Conservation (phyloP, 495 filamentous ascomycete genomes). For the Neurospora tetraspora region DNA sequence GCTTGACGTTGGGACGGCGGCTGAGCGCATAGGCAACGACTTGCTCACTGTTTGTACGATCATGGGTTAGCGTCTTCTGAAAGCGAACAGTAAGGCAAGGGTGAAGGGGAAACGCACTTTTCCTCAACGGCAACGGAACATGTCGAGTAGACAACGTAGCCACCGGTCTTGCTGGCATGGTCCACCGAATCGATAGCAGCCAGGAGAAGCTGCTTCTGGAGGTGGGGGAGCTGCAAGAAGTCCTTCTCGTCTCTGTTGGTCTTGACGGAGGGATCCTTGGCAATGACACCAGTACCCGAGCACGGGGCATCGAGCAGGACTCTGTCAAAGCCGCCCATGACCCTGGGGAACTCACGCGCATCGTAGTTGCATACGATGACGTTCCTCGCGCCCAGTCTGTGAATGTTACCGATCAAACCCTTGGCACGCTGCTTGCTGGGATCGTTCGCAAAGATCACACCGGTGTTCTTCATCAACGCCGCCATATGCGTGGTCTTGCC, state of each 20-base stretch:
- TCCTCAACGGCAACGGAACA: slow-evolving; percentile 39
- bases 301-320: slow-evolving; percentile 36
- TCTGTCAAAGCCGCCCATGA: slow-evolving; percentile 86
- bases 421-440: slow-evolving; percentile 85
- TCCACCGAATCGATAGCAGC: slow-evolving; percentile 88
- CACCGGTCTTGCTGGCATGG: slow-evolving; percentile 60
- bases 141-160: slow-evolving; percentile 90
- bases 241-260: slow-evolving; percentile 94
- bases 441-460: slow-evolving; percentile 94
- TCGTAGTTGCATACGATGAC: slow-evolving; percentile 91
- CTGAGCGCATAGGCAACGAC: slow-evolving; percentile 88
- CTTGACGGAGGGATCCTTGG: slow-evolving; percentile 90
- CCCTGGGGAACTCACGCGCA: slow-evolving; percentile 81
- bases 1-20: slow-evolving; percentile 83
- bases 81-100: slow-evolving; percentile 29
- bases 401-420: slow-evolving; percentile 95
- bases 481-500: slow-evolving; percentile 97
- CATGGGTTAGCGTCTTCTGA: slow-evolving; percentile 62
- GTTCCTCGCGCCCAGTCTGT: slow-evolving; percentile 88
- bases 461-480: slow-evolving; percentile 96
- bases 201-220: slow-evolving; percentile 87
- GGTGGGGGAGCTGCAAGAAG: slow-evolving; percentile 82
- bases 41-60: slow-evolving; percentile 76
- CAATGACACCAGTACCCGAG: slow-evolving; percentile 63
- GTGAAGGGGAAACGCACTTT: slow-evolving; percentile 15